phyloP scores from a whole-genome alignment of 2,329 filamentous ascomycete species.

The Alternaria metachromatica region DNA sequence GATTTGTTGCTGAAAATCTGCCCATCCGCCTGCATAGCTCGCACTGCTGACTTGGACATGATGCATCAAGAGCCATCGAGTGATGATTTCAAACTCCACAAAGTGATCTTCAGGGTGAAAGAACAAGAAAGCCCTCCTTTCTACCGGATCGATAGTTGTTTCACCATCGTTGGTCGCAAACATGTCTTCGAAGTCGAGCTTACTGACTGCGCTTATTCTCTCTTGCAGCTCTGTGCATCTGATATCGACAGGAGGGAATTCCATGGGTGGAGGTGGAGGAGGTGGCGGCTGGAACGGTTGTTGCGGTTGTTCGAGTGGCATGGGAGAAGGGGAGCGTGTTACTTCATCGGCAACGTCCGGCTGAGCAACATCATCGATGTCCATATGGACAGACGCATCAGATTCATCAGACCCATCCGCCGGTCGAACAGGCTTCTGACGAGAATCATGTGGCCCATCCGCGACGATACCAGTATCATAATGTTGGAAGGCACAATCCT shows the following conservation, averaged over 20 bases:
- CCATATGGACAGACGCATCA: background rate
- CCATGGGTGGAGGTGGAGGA: background rate
- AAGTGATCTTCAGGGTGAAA: constrained; percentile 36
- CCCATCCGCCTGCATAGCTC: constrained; percentile 36
- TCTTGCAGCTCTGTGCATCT: constrained; percentile 20
- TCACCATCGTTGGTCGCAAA: constrained; percentile 25
- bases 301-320: background rate
- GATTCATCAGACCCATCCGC: background rate
- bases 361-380: background rate
- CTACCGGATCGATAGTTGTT: constrained; percentile 10
- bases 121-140: constrained; percentile 35
- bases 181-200: constrained; percentile 31
- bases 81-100: constrained; percentile 39
- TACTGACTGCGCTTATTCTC: constrained; percentile 22
- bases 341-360: background rate
- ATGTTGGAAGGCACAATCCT: constrained; percentile 21
- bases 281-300: background rate
- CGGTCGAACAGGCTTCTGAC: background rate
- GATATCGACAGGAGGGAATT: background rate
- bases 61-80: constrained; percentile 40
- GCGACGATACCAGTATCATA: constrained; percentile 22
- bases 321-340: background rate
- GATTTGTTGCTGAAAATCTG: constrained; percentile 28
- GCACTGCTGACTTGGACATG: constrained; percentile 36
- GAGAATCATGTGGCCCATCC: background rate